Percentiles rank a stretch among this genome's conserved stretches.
phyloP scores from a whole-genome alignment of 1,284 basidiomycete species.

The Leucoagaricus sp. region DNA sequence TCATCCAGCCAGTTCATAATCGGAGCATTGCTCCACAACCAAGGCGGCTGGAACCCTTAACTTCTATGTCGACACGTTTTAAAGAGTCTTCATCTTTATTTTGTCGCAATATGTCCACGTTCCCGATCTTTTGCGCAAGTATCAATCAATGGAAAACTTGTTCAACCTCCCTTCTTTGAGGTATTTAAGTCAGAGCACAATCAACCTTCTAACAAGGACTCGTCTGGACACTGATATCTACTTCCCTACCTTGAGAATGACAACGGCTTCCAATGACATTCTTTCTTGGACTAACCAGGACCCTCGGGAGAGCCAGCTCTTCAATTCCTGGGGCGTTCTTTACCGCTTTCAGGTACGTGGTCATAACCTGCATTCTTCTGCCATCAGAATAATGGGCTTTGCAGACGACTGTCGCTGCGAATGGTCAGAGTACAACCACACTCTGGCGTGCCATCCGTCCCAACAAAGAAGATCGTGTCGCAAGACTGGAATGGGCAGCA shows the following conservation, averaged over 20 bases:
- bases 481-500: conserved; percentile 81
- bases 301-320: conserved; percentile 77
- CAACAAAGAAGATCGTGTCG: conserved; percentile 81
- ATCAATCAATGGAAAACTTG: conserved; percentile 43
- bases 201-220: conserved; percentile 28
- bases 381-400: conserved; percentile 15
- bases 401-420: conserved; percentile 63
- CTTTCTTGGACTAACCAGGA: conserved; percentile 85
- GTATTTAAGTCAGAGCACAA: conserved; percentile 33
- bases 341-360: conserved; percentile 76
- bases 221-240: conserved; percentile 27
- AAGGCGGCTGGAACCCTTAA: conserved; percentile 52
- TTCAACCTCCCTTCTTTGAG: conserved; percentile 22
- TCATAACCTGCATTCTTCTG: conserved; percentile 13
- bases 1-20: conserved; percentile 49
- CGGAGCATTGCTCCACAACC: conserved; percentile 70
- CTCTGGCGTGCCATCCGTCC: conserved; percentile 74
- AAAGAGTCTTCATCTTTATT: conserved; percentile 67
- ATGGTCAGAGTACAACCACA: conserved; percentile 70
- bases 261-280: conserved; percentile 61
- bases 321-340: conserved; percentile 75
- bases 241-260: conserved; percentile 38
- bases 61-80: conserved; percentile 71
- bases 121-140: conserved; percentile 70
- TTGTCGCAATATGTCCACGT: conserved; percentile 68